phyloP scores from a whole-genome alignment of 768 basidiomycete species.

The Russula earlei region DNA sequence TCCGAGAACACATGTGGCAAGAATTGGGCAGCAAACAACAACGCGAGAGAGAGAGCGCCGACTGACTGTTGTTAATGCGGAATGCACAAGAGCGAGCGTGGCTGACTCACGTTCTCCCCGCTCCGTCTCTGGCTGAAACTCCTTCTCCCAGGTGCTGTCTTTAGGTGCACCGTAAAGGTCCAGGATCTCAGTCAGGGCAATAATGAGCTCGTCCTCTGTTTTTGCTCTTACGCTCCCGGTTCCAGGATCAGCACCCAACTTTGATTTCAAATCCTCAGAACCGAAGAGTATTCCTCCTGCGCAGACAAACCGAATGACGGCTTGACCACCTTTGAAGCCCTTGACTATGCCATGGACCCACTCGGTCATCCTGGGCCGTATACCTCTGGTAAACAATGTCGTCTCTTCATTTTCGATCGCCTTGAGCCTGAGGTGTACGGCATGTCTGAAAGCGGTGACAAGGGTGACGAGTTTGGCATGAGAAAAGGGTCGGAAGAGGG shows the following conservation, averaged over 20 bases:
- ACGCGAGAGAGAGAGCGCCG: slow-evolving; percentile 23
- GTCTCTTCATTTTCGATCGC: slow-evolving; percentile 30
- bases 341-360: slow-evolving; percentile 46
- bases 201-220: slow-evolving; percentile 56
- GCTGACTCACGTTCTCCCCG: slow-evolving; percentile 29
- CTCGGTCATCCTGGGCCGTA: slow-evolving; percentile 22
- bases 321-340: slow-evolving; percentile 58
- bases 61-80: background rate
- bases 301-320: slow-evolving; percentile 51
- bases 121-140: slow-evolving; percentile 50
- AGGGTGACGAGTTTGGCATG: slow-evolving; percentile 41
- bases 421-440: slow-evolving; percentile 43
- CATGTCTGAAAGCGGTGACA: slow-evolving; percentile 49
- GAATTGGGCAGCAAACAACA: slow-evolving; percentile 51
- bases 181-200: slow-evolving; percentile 67
- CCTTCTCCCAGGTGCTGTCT: slow-evolving; percentile 50
- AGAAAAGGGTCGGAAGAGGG: slow-evolving; percentile 42
- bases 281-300: slow-evolving; percentile 58
- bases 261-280: slow-evolving; percentile 41
- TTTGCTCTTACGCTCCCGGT: slow-evolving; percentile 28
- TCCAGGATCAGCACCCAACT: slow-evolving; percentile 24
- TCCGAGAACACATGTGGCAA: slow-evolving; percentile 43
- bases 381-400: slow-evolving; percentile 18
- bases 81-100: background rate
- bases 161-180: slow-evolving; percentile 38